These are phyloP conservation scores for Wickerhamomyces chambardii DNA, from an alignment of 805 yeast species.

Conservation along the genomic window DNA sequence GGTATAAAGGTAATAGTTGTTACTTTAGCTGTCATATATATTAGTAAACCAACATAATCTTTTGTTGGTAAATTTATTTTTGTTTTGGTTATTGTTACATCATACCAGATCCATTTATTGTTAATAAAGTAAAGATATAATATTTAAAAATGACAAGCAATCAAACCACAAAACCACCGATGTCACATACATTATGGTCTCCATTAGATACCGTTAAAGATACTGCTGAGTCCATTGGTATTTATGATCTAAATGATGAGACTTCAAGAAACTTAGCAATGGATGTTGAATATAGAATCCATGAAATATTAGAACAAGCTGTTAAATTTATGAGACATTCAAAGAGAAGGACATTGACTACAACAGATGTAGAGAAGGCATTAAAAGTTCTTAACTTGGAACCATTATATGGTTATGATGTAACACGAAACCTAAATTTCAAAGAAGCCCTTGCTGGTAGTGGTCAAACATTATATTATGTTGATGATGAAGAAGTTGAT, in stretches of 20 bases:
- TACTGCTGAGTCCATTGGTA: slow-evolving; percentile 88
- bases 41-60: too few species aligned
- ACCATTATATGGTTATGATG: slow-evolving; percentile 86
- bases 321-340: slow-evolving; percentile 93
- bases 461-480: slow-evolving; percentile 87
- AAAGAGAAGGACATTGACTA: slow-evolving; percentile 71
- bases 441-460: slow-evolving; percentile 85
- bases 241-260: slow-evolving; percentile 73
- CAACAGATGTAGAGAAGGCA: slow-evolving; percentile 77
- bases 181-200: slow-evolving; percentile 92
- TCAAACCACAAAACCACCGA: slow-evolving; percentile 48
- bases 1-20: too few species aligned
- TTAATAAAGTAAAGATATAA: too few species aligned
- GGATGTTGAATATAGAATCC: slow-evolving; percentile 98
- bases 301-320: slow-evolving; percentile 93
- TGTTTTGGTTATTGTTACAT: too few species aligned
- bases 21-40: too few species aligned
- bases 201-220: slow-evolving; percentile 96
- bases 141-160: too few species aligned
- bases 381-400: slow-evolving; percentile 83
- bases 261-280: slow-evolving; percentile 92
- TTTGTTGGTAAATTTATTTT: too few species aligned
- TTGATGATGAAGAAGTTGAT: slow-evolving; percentile 90
- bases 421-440: slow-evolving; percentile 58
- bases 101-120: too few species aligned